These are phyloP conservation scores for Lepidium campestre DNA, from an alignment of 441 rosid species.

Conservation along the genomic window DNA sequence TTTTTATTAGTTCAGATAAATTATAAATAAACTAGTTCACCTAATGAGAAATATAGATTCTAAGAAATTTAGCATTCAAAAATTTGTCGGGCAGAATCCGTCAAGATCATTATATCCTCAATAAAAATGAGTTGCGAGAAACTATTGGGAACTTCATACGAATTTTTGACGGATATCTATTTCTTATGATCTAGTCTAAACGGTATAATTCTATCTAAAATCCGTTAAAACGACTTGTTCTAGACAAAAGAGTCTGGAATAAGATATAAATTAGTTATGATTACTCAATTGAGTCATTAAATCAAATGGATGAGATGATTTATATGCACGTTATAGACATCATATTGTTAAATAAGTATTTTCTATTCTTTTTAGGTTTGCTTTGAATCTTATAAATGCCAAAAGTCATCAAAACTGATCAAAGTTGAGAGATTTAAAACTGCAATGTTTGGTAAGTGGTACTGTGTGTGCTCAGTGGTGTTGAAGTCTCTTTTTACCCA, in stretches of 20 bases:
- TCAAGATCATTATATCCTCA: too few species aligned
- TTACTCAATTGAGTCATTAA: too few species aligned
- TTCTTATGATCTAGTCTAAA: too few species aligned
- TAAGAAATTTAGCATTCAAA: not conserved
- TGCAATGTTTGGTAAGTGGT: constrained; percentile 19
- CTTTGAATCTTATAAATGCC: not conserved
- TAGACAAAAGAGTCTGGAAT: too few species aligned
- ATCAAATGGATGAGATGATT: too few species aligned
- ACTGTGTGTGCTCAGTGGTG: constrained; percentile 17
- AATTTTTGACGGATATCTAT: too few species aligned
- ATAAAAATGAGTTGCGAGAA: too few species aligned
- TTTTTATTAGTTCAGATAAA: not conserved
- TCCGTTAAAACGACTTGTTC: too few species aligned
- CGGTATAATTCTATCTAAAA: too few species aligned
- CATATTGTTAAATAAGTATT: not conserved
- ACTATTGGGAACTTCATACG: too few species aligned
- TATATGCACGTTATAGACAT: not conserved
- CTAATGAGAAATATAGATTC: not conserved
- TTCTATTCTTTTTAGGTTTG: not conserved
- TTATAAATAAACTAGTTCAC: not conserved
- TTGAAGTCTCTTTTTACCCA: constrained; percentile 28
- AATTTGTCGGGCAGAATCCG: too few species aligned
- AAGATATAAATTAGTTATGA: too few species aligned
- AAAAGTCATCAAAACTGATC: not conserved
- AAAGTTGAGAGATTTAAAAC: constrained; percentile 6